Evolutionary conservation across 176 grass and related monocot species (phyloP).

Genomic region (Urochloa ruziziensis): DNA sequence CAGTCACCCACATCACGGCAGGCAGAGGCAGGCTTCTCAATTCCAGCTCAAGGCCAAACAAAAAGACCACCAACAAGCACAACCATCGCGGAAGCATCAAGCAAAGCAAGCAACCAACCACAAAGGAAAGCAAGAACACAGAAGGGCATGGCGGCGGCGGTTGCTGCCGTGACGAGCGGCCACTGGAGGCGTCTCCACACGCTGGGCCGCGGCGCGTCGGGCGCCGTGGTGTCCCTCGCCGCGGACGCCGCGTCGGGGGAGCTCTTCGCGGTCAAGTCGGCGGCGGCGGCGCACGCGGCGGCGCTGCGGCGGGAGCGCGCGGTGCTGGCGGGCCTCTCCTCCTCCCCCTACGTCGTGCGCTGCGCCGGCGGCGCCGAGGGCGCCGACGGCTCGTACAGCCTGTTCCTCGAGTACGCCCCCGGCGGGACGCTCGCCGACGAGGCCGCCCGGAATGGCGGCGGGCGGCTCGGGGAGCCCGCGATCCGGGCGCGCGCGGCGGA

Average conservation of each 20-base stretch:
- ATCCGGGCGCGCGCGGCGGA: conserved; percentile 23
- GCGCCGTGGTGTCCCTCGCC: conserved; percentile 61
- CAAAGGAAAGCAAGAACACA: too few species aligned
- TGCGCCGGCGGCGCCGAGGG: conserved; percentile 47
- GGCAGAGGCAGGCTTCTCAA: too few species aligned
- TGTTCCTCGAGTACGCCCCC: conserved; percentile 76
- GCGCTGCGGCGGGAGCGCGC: conserved; percentile 48
- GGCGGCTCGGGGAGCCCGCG: conserved; percentile 46
- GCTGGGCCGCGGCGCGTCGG: conserved; percentile 65
- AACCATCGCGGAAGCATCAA: not conserved
- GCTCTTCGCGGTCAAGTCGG: conserved; percentile 74
- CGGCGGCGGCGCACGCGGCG: not conserved
- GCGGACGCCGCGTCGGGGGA: conserved; percentile 37
- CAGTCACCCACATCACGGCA: conserved; percentile 9
- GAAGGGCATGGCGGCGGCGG: conserved; percentile 17
- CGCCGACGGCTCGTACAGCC: not conserved
- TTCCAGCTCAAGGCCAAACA: conserved; percentile 5
- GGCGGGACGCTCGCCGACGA: conserved; percentile 74
- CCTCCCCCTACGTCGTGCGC: conserved; percentile 55
- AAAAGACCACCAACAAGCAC: conserved; percentile 7
- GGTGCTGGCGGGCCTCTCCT: conserved; percentile 33
- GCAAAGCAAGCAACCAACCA: not conserved
- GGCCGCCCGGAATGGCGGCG: conserved; percentile 50
- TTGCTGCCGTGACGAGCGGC: conserved; percentile 17
- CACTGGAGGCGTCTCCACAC: conserved; percentile 40